Percentiles rank a stretch among this genome's conserved stretches.
phyloP scores from a whole-genome alignment of 2,329 filamentous ascomycete species.

The Aspergillus versicolor region DNA sequence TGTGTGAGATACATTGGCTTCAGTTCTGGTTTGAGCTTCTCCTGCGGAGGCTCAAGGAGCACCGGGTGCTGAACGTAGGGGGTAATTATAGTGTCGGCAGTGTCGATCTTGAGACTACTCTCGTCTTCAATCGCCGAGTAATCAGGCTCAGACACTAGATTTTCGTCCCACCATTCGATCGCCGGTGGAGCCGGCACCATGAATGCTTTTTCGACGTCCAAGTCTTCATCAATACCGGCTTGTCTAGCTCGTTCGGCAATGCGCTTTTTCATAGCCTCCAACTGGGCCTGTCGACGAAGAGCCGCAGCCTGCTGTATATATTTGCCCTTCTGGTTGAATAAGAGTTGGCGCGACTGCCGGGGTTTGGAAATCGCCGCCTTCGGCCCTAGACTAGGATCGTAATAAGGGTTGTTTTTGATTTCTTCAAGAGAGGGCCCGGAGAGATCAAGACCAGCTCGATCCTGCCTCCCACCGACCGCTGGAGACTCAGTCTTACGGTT shows the following conservation, averaged over 20 bases:
- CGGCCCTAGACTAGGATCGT: conserved; percentile 66
- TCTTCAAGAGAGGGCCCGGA: conserved; percentile 59
- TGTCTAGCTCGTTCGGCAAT: conserved; percentile 85
- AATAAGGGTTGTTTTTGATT: conserved; percentile 75
- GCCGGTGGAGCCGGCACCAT: conserved; percentile 79
- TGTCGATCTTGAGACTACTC: conserved; percentile 68
- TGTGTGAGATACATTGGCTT: conserved; percentile 92
- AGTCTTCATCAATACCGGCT: conserved; percentile 89
- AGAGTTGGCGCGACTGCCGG: conserved; percentile 70
- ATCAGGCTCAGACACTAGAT: conserved; percentile 69
- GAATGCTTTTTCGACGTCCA: conserved; percentile 86
- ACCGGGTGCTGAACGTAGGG: conserved; percentile 91
- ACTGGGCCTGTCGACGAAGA: conserved; percentile 77
- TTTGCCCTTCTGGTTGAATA: conserved; percentile 95
- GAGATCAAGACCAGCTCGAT: conserved; percentile 54
- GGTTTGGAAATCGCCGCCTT: conserved; percentile 60
- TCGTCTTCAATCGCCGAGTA: conserved; percentile 71
- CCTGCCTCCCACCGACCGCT: conserved; percentile 37
- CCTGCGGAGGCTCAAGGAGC: conserved; percentile 84
- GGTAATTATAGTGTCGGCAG: conserved; percentile 83
- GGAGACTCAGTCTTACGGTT: conserved; percentile 53
- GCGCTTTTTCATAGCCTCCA: conserved; percentile 92
- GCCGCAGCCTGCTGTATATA: conserved; percentile 94
- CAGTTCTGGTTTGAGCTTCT: conserved; percentile 72
- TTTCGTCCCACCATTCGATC: conserved; percentile 98